Evolutionary conservation across 1,139 yeast genomes (phyloP), one percentile per base, ranked within the genome.

Genomic region (Taphrina betulina): DNA sequence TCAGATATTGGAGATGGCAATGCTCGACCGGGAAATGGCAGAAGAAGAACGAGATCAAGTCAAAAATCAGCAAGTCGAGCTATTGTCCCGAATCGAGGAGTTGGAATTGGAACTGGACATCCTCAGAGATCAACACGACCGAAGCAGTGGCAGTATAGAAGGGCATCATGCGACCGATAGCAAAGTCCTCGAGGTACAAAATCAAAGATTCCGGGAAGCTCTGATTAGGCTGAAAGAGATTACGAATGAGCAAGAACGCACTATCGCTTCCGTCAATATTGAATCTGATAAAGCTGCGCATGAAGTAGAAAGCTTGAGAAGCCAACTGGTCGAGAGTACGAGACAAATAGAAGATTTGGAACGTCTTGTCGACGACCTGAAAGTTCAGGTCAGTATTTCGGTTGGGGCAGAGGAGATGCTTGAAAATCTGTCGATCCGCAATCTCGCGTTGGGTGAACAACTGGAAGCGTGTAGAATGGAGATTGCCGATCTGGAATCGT

Each of bases 401-500:
- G 58, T 66, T 7, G 73, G 72, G 2, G 69, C 73, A 1, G 72
- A 70, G 51, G 67, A 65, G 28, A 67, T 83, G 57, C 75, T 83
- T 24, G 88, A 82, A 52, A 74, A 71, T 23, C 69, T 85, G 52
- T 79, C 84, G 0, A 68, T 72, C 4, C 77, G 82, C 60, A 85
- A 84, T 62, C 70, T 78, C 12, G 74, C 69, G 19, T 69, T 82
- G 20, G 66, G 64, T 8, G 71, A 68, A 20, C 70, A 75, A 51
- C 70, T 80, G 14, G 64, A 65, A 1, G 66, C 66, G 16, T 68
- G 82, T 36, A 31, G 53, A 42, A 65, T 57, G 8, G 74, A 79
- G 0, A 71, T 83, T 1, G 72, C 72, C 3, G 89, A 85, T 59
- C 71, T 83, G 36, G 82, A 78, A 52, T 82, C 81, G 56, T 67